Evolutionary conservation across 2,329 filamentous ascomycete species (phyloP).

Genomic region (Sporothrix dimorphospora): DNA sequence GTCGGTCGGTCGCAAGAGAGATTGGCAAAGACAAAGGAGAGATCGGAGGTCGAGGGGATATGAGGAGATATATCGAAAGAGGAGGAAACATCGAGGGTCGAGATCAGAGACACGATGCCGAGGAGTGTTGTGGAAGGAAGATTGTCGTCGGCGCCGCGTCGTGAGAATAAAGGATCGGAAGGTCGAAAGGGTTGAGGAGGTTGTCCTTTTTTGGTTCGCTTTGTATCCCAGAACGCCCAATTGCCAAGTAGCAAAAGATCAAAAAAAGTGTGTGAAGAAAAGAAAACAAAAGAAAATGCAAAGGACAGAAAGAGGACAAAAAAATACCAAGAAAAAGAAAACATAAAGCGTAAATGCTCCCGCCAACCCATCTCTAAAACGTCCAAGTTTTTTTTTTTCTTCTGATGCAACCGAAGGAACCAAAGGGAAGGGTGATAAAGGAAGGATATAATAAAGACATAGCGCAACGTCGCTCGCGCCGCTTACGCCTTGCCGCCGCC

Average conservation of each 20-base stretch:
- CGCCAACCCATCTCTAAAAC: conserved; percentile 20
- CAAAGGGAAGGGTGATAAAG: conserved; percentile 8
- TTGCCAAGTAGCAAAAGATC: conserved; percentile 9
- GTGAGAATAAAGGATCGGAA: neutral
- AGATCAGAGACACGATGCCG: neutral
- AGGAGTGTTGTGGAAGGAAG: neutral
- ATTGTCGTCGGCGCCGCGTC: neutral
- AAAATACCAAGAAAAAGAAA: neutral
- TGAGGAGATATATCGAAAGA: neutral
- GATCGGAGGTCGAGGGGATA: neutral
- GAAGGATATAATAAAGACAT: too few species aligned
- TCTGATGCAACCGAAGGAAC: conserved; percentile 20
- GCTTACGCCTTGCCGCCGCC: conserved; percentile 34
- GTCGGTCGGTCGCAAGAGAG: neutral
- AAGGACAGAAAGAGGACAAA: too few species aligned
- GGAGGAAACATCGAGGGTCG: neutral
- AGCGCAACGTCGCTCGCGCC: neutral
- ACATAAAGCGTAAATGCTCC: conserved; percentile 22
- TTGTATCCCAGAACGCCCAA: conserved; percentile 23
- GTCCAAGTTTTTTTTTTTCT: neutral
- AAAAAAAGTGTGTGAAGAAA: neutral
- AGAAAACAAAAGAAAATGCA: conserved; percentile 3
- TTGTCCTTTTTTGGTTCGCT: conserved; percentile 24
- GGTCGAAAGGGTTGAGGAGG: neutral
- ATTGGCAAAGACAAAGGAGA: neutral